phyloP scores from a whole-genome alignment of 768 basidiomycete species.

The Lanmaoa pseudosensibilis region DNA sequence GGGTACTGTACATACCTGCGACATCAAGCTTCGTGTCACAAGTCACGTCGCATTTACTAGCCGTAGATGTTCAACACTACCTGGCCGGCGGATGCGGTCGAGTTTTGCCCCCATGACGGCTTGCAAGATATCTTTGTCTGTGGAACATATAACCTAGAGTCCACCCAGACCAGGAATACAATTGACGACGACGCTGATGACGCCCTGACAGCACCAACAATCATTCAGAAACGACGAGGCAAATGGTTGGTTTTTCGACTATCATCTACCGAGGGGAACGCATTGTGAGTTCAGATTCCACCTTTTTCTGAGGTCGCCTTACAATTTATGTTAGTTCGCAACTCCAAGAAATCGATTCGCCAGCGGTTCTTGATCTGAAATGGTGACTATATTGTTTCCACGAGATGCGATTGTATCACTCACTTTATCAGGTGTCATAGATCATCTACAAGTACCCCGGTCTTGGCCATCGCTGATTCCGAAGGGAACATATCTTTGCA shows the following conservation, averaged over 20 bases:
- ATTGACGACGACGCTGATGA: slow-evolving; percentile 5
- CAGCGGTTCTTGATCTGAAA: slow-evolving; percentile 92
- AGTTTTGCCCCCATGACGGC: slow-evolving; percentile 78
- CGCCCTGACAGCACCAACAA: not conserved
- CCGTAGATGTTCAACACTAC: slow-evolving; percentile 52
- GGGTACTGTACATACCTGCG: not conserved
- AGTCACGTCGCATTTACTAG: not conserved
- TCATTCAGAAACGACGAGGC: slow-evolving; percentile 53
- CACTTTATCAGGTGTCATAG: slow-evolving; percentile 56
- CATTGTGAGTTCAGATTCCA: slow-evolving; percentile 35
- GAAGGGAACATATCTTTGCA: slow-evolving; percentile 76
- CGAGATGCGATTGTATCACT: not conserved
- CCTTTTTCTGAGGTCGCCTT: not conserved
- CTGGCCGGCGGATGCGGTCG: slow-evolving; percentile 88
- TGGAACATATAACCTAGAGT: slow-evolving; percentile 85
- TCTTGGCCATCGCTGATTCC: slow-evolving; percentile 80
- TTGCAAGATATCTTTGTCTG: slow-evolving; percentile 71
- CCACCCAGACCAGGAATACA: slow-evolving; percentile 18
- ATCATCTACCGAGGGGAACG: slow-evolving; percentile 29
- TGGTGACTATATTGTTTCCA: slow-evolving; percentile 57
- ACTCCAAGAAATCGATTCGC: slow-evolving; percentile 66
- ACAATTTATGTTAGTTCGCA: slow-evolving; percentile 42
- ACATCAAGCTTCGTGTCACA: not conserved
- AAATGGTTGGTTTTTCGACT: slow-evolving; percentile 71
- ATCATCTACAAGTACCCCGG: slow-evolving; percentile 38